Evolutionary conservation across 352 stramenopile genomes (phyloP).

Genomic region (Phytophthora pseudosyringae): DNA sequence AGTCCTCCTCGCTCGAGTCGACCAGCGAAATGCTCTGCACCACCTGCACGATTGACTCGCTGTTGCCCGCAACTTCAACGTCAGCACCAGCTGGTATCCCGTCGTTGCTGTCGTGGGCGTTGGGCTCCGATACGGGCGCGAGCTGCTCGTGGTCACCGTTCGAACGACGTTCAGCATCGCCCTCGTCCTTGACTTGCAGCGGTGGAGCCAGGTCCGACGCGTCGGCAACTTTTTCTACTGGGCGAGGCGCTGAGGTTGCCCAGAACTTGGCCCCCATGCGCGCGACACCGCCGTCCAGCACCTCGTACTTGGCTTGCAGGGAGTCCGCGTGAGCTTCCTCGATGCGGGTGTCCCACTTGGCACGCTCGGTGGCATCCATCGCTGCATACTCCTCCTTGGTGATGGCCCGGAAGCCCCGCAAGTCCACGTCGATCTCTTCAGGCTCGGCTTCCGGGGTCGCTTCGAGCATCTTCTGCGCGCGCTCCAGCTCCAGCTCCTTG

Average conservation of each 20-base stretch:
- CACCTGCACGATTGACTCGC: conserved; percentile 1
- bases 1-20: conserved; percentile 3
- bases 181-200: not conserved
- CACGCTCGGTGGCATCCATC: conserved; percentile 48
- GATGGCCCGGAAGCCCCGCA: conserved; percentile 67
- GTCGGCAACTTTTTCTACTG: not conserved
- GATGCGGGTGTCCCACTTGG: conserved; percentile 69
- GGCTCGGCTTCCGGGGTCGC: conserved; percentile 18
- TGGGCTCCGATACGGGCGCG: not conserved
- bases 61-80: conserved; percentile 27
- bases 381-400: conserved; percentile 66
- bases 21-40: conserved; percentile 28
- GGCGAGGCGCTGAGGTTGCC: conserved; percentile 26
- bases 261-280: conserved; percentile 60
- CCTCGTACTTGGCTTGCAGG: conserved; percentile 38
- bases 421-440: conserved; percentile 35
- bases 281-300: conserved; percentile 53
- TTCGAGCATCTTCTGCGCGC: conserved; percentile 45
- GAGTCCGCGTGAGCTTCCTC: conserved; percentile 55
- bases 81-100: conserved; percentile 25
- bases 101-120: not conserved
- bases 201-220: not conserved
- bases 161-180: not conserved
- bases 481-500: conserved; percentile 59
- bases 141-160: conserved; percentile 4